Base-by-base conservation (phyloP, 306 rosid species). In the Bauhinia variegata region DNA sequence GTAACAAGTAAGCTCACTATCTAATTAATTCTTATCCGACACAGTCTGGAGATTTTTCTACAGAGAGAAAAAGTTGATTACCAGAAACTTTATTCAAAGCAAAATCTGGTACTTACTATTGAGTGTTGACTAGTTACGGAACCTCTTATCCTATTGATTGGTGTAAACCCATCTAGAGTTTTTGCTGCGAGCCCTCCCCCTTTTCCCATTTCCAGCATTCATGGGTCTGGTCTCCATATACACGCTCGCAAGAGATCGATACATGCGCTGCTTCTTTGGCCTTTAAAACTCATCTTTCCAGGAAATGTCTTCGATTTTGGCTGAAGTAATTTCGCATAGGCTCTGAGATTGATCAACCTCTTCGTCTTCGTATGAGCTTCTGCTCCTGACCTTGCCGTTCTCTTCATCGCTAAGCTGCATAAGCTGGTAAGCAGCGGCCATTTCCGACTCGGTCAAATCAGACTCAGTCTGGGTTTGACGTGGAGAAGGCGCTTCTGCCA, bases 381-480 rank as follows among this genome's bases (percentile, higher is more conserved):
- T 48, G n/a, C 8, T 68, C 57, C 54, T 8, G 34, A n/a, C 47
- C 5, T 63, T 56, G 61, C 3, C 28, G 76, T 36, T 69, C 0
- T 86, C 88, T 43, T 79, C 87, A 15, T 78, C 81, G 78, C 86
- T 80, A 11, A 82, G 85, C 58, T 85, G 88, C 73, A 88, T 73
- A 39, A 86, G 84, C 43, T 74, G 66, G 43, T 71, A 63, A 7
- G 73, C 89, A 3, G 80, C 88, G 16, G 54, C 78, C 73, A 76
- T 50, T 0, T 85, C 88, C 9, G 59, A 58, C 62, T 76, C 79
- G 0, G 76, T 73, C 4, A 79, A 42, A 17, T 12, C 36, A 54
- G 28, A 2, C 28, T 50, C 11, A 65, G 70, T 67, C n/a, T 44
- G 72, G 52, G 16, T 30, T 51, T 51, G 14, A 33, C 15, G 0